Evolutionary conservation across 2,329 filamentous ascomycete species (phyloP), one percentile per base, ranked within the genome.

Genomic region (Colletotrichum endophyticum): DNA sequence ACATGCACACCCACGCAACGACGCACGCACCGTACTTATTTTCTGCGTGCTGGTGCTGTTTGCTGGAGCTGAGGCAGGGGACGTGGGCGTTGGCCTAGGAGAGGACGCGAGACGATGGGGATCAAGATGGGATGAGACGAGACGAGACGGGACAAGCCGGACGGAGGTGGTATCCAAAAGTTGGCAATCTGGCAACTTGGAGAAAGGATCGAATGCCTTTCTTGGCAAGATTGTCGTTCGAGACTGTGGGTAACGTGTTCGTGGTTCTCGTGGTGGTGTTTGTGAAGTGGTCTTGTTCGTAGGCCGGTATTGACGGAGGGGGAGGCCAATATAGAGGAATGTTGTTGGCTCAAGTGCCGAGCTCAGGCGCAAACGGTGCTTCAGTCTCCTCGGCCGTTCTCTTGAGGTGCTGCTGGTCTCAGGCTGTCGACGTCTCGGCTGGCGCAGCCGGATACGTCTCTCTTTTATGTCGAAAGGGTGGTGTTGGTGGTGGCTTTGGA

Each of bases 121-220:
- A 62, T 32, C 27, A 36, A 76, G 73, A 73, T 69, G 73, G 44
- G 73, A 76, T 61, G 73, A 73, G 73, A 73, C 57, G 56, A 56
- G 69, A 67, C 73, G 64, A 39, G 73, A 73, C 64, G 57, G 62
- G 70, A 75, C 62, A 34, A 59, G 68, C 68, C 68, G 59, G 69
- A 72, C 27, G 69, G 69, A 22, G 44, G 32, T 34, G 16, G 27
- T 69, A 64, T 28, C n/a, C 19, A 28, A 22, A n/a, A 53, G 67
- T 44, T 70, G 53, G 32, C 28, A 70, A 57, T 19, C 67, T 62
- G 53, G 19, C 22, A 30, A 27, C 19, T 36, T 30, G 66, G 66
- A 34, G 12, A 56, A 53, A 15, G 66, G 44, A 30, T 27, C 8
- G n/a, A 64, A 19, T 53, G 34, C 27, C 9, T 11, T 53, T 64